Evolutionary conservation across 73 alveolate genomes (phyloP).

Genomic region (Paramecium tetraurelia): DNA sequence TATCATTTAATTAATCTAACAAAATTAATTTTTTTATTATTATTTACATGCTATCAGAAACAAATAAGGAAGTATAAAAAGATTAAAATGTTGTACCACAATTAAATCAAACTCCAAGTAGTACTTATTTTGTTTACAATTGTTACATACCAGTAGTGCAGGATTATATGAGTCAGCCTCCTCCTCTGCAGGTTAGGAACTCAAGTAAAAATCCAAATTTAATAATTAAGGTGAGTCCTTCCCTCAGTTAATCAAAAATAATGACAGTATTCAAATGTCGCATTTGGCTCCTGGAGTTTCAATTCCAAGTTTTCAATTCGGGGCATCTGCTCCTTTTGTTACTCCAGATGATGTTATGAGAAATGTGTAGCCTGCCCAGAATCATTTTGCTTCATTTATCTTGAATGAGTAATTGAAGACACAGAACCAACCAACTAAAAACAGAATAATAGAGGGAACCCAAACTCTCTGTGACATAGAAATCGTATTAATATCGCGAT

Average conservation of each 20-base stretch:
- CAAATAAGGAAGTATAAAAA: not conserved
- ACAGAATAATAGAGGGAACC: conserved; percentile 29
- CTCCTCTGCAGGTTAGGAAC: not conserved
- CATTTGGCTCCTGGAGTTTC: not conserved
- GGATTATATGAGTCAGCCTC: not conserved
- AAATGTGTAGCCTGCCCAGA: not conserved
- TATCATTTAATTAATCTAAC: not conserved
- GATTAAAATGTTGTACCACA: not conserved
- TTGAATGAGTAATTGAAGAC: not conserved
- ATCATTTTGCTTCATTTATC: not conserved
- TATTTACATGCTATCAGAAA: conserved; percentile 8
- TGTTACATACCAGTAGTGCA: not conserved
- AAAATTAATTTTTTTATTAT: not conserved
- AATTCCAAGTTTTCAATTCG: conserved; percentile 5
- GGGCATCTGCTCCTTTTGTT: not conserved
- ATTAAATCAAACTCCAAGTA: conserved; percentile 17
- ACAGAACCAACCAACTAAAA: not conserved
- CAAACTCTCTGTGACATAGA: conserved; percentile 21
- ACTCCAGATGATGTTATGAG: not conserved
- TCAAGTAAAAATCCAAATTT: not conserved
- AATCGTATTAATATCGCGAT: conserved; percentile 1
- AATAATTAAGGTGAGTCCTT: not conserved
- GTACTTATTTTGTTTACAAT: conserved; percentile 1
- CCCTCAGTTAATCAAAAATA: not conserved
- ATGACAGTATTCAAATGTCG: not conserved